Percentiles rank a stretch among this genome's conserved stretches.
Conservation (phyloP, 352 stramenopile species). For the Blastocystis sp. region DNA sequence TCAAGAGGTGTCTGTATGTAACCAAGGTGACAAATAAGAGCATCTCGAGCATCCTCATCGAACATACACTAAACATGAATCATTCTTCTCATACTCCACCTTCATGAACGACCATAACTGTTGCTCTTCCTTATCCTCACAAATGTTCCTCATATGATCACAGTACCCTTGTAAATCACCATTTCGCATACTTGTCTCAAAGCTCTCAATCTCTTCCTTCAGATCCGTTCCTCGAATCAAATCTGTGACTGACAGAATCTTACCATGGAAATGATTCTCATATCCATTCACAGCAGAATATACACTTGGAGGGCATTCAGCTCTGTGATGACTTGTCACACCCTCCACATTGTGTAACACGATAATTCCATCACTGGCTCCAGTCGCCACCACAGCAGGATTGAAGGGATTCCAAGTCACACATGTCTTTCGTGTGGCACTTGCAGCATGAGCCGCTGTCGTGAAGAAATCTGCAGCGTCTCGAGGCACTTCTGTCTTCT, state of each 20-base stretch:
- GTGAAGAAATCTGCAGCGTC: conserved; percentile 52
- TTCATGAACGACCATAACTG: conserved; percentile 84
- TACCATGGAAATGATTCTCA: conserved; percentile 80
- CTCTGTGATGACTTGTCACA: conserved; percentile 67
- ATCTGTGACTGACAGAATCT: conserved; percentile 74
- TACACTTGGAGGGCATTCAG: conserved; percentile 1
- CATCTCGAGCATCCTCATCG: conserved; percentile 60
- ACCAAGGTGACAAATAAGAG: conserved; percentile 63
- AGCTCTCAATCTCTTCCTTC: conserved; percentile 75
- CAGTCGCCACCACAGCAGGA: conserved; percentile 72
- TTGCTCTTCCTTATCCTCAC: conserved; percentile 70
- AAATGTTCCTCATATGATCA: conserved; percentile 75
- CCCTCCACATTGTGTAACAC: background rate
- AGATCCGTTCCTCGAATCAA: conserved; percentile 75
- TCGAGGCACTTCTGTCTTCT: conserved; percentile 6
- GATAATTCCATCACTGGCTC: conserved; percentile 66
- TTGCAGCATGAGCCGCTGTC: background rate
- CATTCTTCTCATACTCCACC: conserved; percentile 66
- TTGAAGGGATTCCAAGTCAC: conserved; percentile 36
- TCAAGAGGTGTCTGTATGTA: conserved; percentile 30
- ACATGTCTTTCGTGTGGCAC: background rate
- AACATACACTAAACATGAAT: conserved; percentile 64
- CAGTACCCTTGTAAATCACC: conserved; percentile 85
- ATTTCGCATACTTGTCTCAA: conserved; percentile 80
- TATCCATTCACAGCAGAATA: conserved; percentile 77